Percentiles rank a stretch among this genome's conserved stretches.
phyloP scores from a whole-genome alignment of 2,329 filamentous ascomycete species.

The Sporothrix schenckii region DNA sequence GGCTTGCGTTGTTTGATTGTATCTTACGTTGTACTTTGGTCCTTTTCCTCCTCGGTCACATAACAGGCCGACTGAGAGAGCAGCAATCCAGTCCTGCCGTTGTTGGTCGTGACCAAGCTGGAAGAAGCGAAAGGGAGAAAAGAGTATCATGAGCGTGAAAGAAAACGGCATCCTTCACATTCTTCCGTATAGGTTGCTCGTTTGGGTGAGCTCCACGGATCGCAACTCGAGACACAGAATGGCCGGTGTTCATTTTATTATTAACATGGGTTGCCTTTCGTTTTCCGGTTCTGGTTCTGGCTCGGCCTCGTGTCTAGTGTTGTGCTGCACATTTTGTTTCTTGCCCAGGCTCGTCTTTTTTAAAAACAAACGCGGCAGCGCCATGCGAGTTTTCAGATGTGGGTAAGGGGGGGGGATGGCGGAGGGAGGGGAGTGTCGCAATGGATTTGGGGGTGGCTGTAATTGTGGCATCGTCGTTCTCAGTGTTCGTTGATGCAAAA shows the following conservation, averaged over 20 bases:
- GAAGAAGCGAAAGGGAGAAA: slow-evolving; percentile 5
- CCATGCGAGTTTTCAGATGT: slow-evolving; percentile 25
- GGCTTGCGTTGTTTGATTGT: slow-evolving; percentile 16
- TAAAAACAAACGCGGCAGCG: slow-evolving; percentile 31
- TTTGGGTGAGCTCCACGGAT: slow-evolving; percentile 29
- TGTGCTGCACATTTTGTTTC: background rate
- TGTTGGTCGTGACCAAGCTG: background rate
- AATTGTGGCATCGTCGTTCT: slow-evolving; percentile 7
- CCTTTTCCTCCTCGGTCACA: slow-evolving; percentile 2
- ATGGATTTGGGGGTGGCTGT: slow-evolving; percentile 4
- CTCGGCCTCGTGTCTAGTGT: slow-evolving; percentile 12
- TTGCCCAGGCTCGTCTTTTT: background rate
- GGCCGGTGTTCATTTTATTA: slow-evolving; percentile 17
- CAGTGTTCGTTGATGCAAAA: slow-evolving; percentile 7
- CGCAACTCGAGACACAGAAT: slow-evolving; percentile 25
- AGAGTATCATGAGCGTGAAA: background rate
- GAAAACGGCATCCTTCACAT: background rate
- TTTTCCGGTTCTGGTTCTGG: background rate
- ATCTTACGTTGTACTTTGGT: background rate
- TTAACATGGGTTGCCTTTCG: background rate
- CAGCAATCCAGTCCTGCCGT: slow-evolving; percentile 10
- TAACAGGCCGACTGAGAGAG: background rate
- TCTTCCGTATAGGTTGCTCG: background rate
- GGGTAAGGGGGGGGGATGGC: slow-evolving; percentile 23
- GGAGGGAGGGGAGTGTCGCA: slow-evolving; percentile 24